Conservation (phyloP, 192 early-diverging fungal genomes). For the Backusella mclennaniae region DNA sequence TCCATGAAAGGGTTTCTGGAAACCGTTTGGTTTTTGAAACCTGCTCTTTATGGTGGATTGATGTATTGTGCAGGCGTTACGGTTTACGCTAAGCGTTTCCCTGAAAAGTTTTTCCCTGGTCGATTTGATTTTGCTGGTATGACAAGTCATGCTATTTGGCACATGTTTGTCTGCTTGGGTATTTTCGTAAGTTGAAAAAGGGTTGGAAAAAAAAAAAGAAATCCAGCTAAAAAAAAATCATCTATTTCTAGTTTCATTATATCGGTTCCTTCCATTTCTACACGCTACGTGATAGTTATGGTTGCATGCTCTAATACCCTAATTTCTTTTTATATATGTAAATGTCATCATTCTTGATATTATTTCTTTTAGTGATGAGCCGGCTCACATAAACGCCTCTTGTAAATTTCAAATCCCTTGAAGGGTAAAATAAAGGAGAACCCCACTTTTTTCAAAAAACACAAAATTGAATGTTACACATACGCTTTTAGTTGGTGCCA, state of each 20-base stretch:
- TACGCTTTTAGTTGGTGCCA: not conserved
- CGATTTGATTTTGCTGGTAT: constrained; percentile 51
- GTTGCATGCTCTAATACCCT: constrained; percentile 1
- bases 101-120: constrained; percentile 57
- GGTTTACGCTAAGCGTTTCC: constrained; percentile 58
- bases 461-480: not conserved
- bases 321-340: not conserved
- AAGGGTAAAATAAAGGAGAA: not conserved
- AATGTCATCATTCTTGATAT: not conserved
- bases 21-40: constrained; percentile 43
- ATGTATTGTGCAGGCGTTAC: constrained; percentile 52
- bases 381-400: not conserved
- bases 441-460: constrained; percentile 1
- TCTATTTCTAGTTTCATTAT: constrained; percentile 1
- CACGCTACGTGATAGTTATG: not conserved
- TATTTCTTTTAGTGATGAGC: not conserved
- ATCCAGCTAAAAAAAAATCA: not conserved
- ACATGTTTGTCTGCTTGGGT: constrained; percentile 54
- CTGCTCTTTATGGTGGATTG: constrained; percentile 43
- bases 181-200: constrained; percentile 39
- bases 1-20: constrained; percentile 37
- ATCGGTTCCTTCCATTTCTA: constrained; percentile 8
- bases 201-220: not conserved
- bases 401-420: constrained; percentile 6
- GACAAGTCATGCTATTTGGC: constrained; percentile 59